phyloP scores from a whole-genome alignment of 768 basidiomycete genomes.

The Termitomyces sp. region DNA sequence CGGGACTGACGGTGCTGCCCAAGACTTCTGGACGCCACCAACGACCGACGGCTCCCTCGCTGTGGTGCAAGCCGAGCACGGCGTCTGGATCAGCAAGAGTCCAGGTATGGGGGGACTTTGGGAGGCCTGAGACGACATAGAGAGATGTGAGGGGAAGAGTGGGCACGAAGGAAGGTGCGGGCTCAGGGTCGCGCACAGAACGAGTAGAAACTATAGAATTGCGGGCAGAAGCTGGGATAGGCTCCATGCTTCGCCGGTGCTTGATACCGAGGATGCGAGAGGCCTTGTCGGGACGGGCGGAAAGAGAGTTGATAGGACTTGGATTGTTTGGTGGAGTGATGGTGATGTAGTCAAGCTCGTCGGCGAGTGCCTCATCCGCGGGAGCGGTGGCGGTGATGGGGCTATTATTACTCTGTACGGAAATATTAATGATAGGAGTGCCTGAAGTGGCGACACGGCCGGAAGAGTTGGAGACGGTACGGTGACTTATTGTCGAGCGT shows the following conservation, averaged over 20 bases:
- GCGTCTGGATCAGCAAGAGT: slow-evolving; percentile 83
- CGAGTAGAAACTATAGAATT: slow-evolving; percentile 78
- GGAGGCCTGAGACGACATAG: slow-evolving; percentile 85
- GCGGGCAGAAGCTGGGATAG: slow-evolving; percentile 74
- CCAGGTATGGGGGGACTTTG: slow-evolving; percentile 89
- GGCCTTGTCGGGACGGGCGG: slow-evolving; percentile 64
- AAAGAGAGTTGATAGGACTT: slow-evolving; percentile 30
- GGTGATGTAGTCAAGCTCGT: slow-evolving; percentile 76
- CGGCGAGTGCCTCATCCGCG: slow-evolving; percentile 50
- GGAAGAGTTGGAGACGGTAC: slow-evolving; percentile 17
- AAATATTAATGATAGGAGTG: slow-evolving; percentile 55
- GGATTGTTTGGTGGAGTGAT: slow-evolving; percentile 29
- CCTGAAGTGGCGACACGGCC: slow-evolving; percentile 30
- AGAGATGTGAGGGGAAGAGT: slow-evolving; percentile 78
- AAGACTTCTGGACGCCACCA: slow-evolving; percentile 94
- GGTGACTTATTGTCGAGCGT: slow-evolving; percentile 19
- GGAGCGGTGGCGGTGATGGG: slow-evolving; percentile 25
- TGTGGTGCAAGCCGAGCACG: slow-evolving; percentile 76
- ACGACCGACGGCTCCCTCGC: slow-evolving; percentile 79
- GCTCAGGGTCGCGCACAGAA: slow-evolving; percentile 54
- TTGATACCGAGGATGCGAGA: slow-evolving; percentile 73
- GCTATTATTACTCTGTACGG: slow-evolving; percentile 31
- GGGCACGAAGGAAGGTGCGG: slow-evolving; percentile 60
- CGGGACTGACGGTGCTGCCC: slow-evolving; percentile 82
- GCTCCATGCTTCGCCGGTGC: slow-evolving; percentile 80